Percentiles rank a stretch among this genome's conserved stretches.
Evolutionary conservation across 257 asterid species (phyloP).

Genomic region (Solanum neorickii): DNA sequence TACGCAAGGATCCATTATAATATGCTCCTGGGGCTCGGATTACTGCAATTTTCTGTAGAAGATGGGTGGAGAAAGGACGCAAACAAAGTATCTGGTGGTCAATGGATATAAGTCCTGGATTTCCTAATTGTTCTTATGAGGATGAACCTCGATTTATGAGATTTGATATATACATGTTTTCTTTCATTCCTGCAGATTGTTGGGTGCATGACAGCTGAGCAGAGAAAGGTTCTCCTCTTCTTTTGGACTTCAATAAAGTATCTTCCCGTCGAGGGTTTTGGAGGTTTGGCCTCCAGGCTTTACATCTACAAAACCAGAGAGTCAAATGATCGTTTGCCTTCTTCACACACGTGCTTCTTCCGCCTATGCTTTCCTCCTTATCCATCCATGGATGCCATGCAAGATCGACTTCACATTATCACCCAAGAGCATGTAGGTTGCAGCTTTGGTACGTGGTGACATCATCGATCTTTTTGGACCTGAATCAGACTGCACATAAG

Average conservation of each 20-base stretch:
- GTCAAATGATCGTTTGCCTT: conserved; percentile 60
- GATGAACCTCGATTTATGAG: neutral
- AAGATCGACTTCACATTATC: conserved; percentile 47
- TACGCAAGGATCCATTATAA: neutral
- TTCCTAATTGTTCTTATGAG: neutral
- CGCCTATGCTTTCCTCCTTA: conserved; percentile 78
- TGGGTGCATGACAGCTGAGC: conserved; percentile 62
- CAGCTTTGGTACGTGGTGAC: conserved; percentile 92
- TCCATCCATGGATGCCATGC: conserved; percentile 34
- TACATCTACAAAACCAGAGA: conserved; percentile 49
- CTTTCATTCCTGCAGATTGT: conserved; percentile 35
- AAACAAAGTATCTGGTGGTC: neutral
- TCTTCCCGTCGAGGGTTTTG: conserved; percentile 80
- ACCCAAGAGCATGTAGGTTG: conserved; percentile 88
- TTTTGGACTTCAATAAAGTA: conserved; percentile 94
- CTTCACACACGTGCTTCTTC: conserved; percentile 94
- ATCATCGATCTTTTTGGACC: neutral
- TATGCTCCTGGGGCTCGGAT: neutral
- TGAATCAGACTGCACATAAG: conserved; percentile 34
- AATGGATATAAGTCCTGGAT: neutral
- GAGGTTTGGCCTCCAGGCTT: conserved; percentile 78
- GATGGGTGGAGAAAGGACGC: neutral
- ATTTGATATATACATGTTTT: neutral
- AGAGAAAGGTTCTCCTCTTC: conserved; percentile 75
- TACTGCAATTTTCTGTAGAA: neutral